A percentile compares a stretch with the other conserved stretches of the same genome.
These are phyloP conservation scores for Xanthoconium separans DNA, from an alignment of 1,284 basidiomycete species.

Conservation along the genomic window DNA sequence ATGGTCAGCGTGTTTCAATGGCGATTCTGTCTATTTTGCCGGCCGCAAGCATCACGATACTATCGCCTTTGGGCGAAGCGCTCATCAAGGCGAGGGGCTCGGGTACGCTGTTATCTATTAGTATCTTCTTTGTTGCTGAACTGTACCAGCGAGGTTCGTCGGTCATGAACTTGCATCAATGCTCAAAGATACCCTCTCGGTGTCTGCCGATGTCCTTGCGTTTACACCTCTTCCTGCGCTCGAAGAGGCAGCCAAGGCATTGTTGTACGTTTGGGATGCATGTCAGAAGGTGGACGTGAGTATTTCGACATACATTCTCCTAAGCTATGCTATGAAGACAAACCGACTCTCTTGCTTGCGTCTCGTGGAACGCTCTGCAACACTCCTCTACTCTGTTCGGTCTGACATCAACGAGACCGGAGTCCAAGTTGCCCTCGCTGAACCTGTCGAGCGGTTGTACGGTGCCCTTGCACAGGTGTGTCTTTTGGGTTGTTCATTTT, in stretches of 20 bases:
- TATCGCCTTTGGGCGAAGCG: constrained; percentile 27
- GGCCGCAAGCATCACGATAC: constrained; percentile 12
- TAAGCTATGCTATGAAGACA: constrained; percentile 38
- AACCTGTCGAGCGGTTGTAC: constrained; percentile 43
- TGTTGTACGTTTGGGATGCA: constrained; percentile 63
- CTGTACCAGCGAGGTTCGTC: constrained; percentile 15
- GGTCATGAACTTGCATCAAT: constrained; percentile 23
- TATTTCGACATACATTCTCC: constrained; percentile 16
- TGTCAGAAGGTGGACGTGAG: constrained; percentile 61
- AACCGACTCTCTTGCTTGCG: constrained; percentile 53
- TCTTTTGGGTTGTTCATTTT: constrained; percentile 7
- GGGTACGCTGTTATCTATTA: constrained; percentile 10
- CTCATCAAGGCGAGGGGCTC: constrained; percentile 23
- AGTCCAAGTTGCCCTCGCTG: constrained; percentile 14
- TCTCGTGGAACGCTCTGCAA: constrained; percentile 52
- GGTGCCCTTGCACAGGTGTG: constrained; percentile 43
- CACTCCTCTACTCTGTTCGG: constrained; percentile 45
- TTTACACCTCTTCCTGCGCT: constrained; percentile 59
- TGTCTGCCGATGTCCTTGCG: constrained; percentile 44
- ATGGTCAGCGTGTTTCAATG: constrained; percentile 25
- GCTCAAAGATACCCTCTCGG: constrained; percentile 23
- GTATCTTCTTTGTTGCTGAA: constrained; percentile 5
- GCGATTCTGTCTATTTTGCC: constrained; percentile 31
- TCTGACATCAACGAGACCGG: constrained; percentile 46
- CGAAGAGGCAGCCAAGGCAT: constrained; percentile 46